Conservation (phyloP, 2,329 filamentous ascomycete species). For the Aspergillus nomiae region DNA sequence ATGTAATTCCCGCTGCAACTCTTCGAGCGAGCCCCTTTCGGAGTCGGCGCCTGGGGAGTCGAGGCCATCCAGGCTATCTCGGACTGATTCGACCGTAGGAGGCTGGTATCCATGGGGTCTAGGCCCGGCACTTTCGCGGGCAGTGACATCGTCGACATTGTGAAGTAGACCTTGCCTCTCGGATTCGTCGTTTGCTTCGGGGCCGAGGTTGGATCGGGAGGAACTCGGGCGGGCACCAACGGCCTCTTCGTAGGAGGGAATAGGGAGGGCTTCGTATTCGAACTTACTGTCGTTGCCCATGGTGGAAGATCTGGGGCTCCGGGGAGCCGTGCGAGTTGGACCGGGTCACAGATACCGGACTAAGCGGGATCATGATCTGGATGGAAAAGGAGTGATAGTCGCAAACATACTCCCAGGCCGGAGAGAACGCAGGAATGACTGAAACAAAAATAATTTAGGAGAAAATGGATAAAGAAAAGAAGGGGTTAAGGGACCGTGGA, state of each 20-base stretch:
- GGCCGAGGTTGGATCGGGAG: constrained; percentile 50
- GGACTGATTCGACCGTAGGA: constrained; percentile 81
- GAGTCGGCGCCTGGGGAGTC: constrained; percentile 58
- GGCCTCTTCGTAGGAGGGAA: constrained; percentile 83
- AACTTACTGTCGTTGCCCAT: constrained; percentile 56
- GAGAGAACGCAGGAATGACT: constrained; percentile 5
- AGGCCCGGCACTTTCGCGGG: constrained; percentile 40
- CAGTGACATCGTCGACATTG: constrained; percentile 47
- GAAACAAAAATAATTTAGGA: not conserved
- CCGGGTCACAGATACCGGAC: constrained; percentile 29
- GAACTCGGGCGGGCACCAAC: constrained; percentile 60
- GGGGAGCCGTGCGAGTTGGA: constrained; percentile 34
- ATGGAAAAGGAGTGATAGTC: constrained; percentile 32
- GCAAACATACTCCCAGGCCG: constrained; percentile 31
- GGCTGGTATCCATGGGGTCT: constrained; percentile 67
- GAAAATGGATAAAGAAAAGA: constrained; percentile 2
- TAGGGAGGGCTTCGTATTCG: constrained; percentile 66
- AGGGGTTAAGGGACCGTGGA: constrained; percentile 2
- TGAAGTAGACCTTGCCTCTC: constrained; percentile 77
- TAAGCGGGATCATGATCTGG: constrained; percentile 44
- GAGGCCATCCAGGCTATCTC: constrained; percentile 60
- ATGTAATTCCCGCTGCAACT: constrained; percentile 78
- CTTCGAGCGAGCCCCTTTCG: constrained; percentile 58
- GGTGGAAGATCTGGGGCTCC: constrained; percentile 32
- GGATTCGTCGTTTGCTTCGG: constrained; percentile 66